These are phyloP conservation scores for Beta lomatogona DNA, from an alignment of 179 eudicot species.

Conservation along the genomic window DNA sequence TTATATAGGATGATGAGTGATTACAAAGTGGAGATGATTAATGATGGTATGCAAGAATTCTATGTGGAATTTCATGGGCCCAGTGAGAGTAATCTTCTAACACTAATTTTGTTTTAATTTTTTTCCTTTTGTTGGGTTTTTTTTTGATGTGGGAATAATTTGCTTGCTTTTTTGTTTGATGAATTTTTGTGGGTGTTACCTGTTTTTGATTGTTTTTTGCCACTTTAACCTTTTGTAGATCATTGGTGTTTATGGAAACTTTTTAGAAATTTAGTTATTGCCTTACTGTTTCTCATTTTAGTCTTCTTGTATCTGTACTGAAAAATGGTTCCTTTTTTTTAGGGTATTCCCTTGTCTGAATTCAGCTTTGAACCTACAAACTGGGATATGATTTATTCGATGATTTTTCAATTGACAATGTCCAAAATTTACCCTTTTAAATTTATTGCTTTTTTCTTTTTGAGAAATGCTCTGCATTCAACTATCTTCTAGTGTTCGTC, in stretches of 20 bases:
- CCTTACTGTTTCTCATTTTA: too few species aligned
- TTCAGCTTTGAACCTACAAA: neutral
- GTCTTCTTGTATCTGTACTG: neutral
- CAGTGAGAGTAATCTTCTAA: constrained; percentile 44
- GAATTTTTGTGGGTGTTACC: constrained; percentile 5
- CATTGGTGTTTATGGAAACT: constrained; percentile 13
- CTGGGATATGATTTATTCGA: neutral
- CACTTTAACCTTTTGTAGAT: constrained; percentile 17
- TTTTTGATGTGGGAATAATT: neutral
- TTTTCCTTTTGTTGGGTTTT: neutral
- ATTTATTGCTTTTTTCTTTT: neutral
- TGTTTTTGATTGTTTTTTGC: constrained; percentile 17
- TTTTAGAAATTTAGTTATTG: neutral
- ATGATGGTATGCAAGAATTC: constrained; percentile 73
- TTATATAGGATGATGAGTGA: constrained; percentile 72
- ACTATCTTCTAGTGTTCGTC: neutral
- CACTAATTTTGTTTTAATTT: neutral
- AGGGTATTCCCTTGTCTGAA: neutral
- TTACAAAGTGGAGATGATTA: constrained; percentile 77
- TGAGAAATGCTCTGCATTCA: neutral
- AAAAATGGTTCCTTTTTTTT: constrained; percentile 16
- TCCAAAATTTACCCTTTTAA: neutral
- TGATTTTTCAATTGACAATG: neutral
- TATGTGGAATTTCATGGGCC: constrained; percentile 77
- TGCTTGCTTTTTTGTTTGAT: neutral